phyloP scores from a whole-genome alignment of 164 flowering plant species.

The Tinospora cordifolia region DNA sequence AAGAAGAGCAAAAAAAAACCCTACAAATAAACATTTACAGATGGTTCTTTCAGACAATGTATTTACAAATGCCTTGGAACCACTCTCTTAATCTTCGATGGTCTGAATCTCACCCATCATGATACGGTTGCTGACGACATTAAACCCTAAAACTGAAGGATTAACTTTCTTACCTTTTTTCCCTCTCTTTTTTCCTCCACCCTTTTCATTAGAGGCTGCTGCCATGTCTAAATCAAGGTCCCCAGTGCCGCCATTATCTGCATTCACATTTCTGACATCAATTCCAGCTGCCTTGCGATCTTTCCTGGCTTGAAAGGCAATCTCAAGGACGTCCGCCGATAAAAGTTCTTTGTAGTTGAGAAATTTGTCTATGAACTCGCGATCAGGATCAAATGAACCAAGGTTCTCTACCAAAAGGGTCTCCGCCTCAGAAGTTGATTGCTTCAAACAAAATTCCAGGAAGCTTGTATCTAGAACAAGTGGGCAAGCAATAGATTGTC shows the following conservation, averaged over 20 bases:
- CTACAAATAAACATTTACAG: slow-evolving; percentile 41
- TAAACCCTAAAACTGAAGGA: slow-evolving; percentile 74
- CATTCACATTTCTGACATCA: slow-evolving; percentile 30
- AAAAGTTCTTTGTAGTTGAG: slow-evolving; percentile 81
- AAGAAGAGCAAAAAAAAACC: slow-evolving; percentile 22
- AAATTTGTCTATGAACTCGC: slow-evolving; percentile 83
- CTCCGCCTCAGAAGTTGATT: slow-evolving; percentile 80
- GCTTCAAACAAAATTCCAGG: slow-evolving; percentile 88
- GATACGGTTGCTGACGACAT: slow-evolving; percentile 90
- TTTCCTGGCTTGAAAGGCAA: slow-evolving; percentile 60
- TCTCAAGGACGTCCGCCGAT: slow-evolving; percentile 74
- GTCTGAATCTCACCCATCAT: slow-evolving; percentile 99
- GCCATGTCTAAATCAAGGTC: slow-evolving; percentile 26
- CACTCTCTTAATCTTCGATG: slow-evolving; percentile 52
- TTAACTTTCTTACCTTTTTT: slow-evolving; percentile 95
- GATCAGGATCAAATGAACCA: slow-evolving; percentile 72
- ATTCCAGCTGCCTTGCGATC: slow-evolving; percentile 31
- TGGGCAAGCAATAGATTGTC: background rate
- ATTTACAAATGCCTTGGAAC: slow-evolving; percentile 38
- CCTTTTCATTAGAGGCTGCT: slow-evolving; percentile 38
- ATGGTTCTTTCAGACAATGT: slow-evolving; percentile 32
- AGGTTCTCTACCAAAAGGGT: slow-evolving; percentile 67
- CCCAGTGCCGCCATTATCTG: slow-evolving; percentile 24
- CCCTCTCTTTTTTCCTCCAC: slow-evolving; percentile 71
- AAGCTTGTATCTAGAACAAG: slow-evolving; percentile 68